A percentile compares a stretch with the other conserved stretches of the same genome.
These are phyloP conservation scores for Fraxinus baroniana DNA, from an alignment of 305 asterid species.

Conservation along the genomic window DNA sequence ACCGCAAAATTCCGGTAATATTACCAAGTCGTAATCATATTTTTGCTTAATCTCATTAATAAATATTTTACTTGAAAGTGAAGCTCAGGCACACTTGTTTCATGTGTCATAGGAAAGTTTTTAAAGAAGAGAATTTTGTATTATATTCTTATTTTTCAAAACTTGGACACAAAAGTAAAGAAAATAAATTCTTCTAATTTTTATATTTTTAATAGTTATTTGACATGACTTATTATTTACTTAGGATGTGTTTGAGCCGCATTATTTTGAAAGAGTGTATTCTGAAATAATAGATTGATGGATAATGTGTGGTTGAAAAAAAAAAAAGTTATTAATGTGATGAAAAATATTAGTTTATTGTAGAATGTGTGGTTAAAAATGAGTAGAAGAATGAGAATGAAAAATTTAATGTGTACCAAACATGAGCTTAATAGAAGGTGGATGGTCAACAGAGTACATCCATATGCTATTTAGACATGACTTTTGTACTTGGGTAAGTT, in stretches of 20 bases:
- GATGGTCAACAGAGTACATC: not conserved
- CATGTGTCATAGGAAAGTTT: not conserved
- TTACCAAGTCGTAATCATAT: not conserved
- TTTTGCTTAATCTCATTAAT: constrained; percentile 7
- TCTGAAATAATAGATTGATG: no score
- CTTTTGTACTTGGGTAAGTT: not conserved
- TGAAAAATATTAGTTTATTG: no score
- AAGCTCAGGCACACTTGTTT: not conserved
- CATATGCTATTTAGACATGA: not conserved
- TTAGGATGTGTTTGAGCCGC: not conserved
- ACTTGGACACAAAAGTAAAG: not conserved
- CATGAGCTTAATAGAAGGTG: not conserved
- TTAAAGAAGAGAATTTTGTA: not conserved
- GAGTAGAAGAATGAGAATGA: no score
- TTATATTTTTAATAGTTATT: not conserved
- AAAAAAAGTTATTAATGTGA: no score
- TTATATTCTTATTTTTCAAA: not conserved
- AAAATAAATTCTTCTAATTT: not conserved
- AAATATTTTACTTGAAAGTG: not conserved
- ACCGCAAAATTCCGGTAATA: constrained; percentile 64
- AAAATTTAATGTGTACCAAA: no score
- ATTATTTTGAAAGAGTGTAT: no score
- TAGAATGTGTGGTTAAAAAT: no score
- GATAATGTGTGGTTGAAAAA: no score
- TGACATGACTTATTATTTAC: not conserved